phyloP scores from a whole-genome alignment of 2,329 filamentous ascomycete species.

The Diaporthe nobilis region DNA sequence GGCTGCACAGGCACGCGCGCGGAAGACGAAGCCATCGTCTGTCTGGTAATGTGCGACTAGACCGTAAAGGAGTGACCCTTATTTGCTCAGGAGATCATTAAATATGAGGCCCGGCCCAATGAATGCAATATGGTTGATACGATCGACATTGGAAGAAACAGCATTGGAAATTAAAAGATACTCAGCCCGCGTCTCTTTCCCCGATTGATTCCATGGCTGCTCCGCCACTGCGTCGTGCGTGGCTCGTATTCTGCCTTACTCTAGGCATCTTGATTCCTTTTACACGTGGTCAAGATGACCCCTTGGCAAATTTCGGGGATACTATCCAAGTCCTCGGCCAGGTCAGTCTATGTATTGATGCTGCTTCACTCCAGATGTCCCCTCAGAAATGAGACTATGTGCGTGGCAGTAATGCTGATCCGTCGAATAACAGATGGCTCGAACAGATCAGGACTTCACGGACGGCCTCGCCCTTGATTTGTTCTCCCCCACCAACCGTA shows the following conservation, averaged over 20 bases:
- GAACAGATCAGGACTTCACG: slow-evolving; percentile 18
- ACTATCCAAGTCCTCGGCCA: slow-evolving; percentile 18
- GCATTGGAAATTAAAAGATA: too few relatives aligned
- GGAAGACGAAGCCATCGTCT: slow-evolving; percentile 14
- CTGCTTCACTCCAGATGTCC: not conserved
- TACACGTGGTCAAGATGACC: not conserved
- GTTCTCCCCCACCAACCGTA: slow-evolving; percentile 11
- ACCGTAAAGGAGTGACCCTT: not conserved
- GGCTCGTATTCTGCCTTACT: not conserved
- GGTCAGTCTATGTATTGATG: not conserved
- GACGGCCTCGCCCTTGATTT: slow-evolving; percentile 15
- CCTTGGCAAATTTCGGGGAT: slow-evolving; percentile 5
- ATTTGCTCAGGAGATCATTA: not conserved
- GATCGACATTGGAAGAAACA: not conserved
- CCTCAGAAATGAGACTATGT: not conserved
- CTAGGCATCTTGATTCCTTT: not conserved
- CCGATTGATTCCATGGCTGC: not conserved
- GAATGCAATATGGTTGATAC: not conserved
- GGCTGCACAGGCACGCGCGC: not conserved
- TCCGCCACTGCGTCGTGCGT: too few relatives aligned
- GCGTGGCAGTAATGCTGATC: not conserved
- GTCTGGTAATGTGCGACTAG: not conserved
- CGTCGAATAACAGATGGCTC: not conserved
- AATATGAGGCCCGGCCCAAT: not conserved
- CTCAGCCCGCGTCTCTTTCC: too few relatives aligned